A percentile compares a stretch with the other conserved stretches of the same genome.
Conservation (phyloP, 2,329 filamentous ascomycete species). For the Trichophyton schoenleinii region DNA sequence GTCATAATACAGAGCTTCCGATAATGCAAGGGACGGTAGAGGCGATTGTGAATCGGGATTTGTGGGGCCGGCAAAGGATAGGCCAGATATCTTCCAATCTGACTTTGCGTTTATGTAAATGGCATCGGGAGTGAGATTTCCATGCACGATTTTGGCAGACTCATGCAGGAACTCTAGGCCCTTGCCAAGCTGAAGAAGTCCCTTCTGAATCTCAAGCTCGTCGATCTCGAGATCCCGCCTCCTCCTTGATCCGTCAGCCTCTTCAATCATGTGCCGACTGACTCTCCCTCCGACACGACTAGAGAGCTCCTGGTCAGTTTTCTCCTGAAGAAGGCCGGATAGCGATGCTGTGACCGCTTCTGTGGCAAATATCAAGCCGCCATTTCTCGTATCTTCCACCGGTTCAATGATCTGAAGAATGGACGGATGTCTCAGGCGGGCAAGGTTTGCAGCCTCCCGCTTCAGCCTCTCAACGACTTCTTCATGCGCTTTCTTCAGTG, state of each 20-base stretch:
- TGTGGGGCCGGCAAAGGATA: conserved; percentile 74
- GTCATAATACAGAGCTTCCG: conserved; percentile 75
- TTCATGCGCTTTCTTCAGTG: conserved; percentile 68
- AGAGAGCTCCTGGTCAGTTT: conserved; percentile 69
- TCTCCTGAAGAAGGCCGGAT: conserved; percentile 67
- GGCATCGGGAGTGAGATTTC: conserved; percentile 85
- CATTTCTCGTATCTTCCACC: conserved; percentile 82
- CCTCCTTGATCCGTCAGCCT: conserved; percentile 58
- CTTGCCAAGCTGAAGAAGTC: conserved; percentile 81
- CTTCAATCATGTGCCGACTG: conserved; percentile 70
- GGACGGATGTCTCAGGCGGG: conserved; percentile 78
- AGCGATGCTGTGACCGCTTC: conserved; percentile 86
- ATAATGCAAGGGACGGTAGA: conserved; percentile 65
- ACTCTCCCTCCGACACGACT: conserved; percentile 56
- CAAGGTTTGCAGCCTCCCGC: conserved; percentile 80
- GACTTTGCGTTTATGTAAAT: conserved; percentile 93
- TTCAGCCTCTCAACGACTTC: conserved; percentile 84
- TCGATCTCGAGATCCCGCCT: conserved; percentile 83
- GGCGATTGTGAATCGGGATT: conserved; percentile 64
- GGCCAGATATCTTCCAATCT: conserved; percentile 97
- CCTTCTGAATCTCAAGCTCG: conserved; percentile 95
- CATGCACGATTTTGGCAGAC: conserved; percentile 84
- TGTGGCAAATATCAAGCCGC: conserved; percentile 89
- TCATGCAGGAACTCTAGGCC: conserved; percentile 92
- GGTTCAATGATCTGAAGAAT: conserved; percentile 88